Evolutionary conservation across 352 stramenopile species (phyloP), one percentile per base, ranked within the genome.

Genomic region (Elongisporangium senticosum): DNA sequence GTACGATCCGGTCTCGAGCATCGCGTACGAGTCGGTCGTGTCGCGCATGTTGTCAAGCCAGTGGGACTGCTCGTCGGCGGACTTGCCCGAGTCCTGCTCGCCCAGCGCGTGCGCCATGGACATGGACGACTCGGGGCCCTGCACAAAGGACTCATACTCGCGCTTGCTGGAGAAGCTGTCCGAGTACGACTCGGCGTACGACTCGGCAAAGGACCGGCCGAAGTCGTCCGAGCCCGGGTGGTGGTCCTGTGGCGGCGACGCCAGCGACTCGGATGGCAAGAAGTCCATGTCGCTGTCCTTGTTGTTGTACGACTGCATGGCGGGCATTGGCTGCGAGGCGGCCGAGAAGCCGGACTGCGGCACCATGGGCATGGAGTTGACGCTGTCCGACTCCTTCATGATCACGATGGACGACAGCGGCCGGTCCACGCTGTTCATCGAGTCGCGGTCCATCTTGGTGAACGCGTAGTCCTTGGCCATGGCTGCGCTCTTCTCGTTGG

Each of bases 1-100:
- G 63, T 81, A 91, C 28, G 79, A 83, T n/a, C 71, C 75, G 37
- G 79, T 83, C 65, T 90, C 79, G 58, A 92, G 70, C 82, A 92
- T 92, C 8, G 79, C 82, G 68, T 92, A 92, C 69, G 76, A 88
- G 72, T 92, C 82, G 62, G 83, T 83, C 0, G 82, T 92, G 64
- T 80, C 82, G n/a, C 82, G 82, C 77, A 89, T 89, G 19, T 85
- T 74, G 58, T 86, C 75, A 56, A 79, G 65, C 82, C 82, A 91
- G 72, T 91, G 79, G 22, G 68, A 79, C 23, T 72, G 56, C 13
- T 75, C 64, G 28, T 68, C 73, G 51, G 53, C 55, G 52, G 51
- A 20, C 57, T 69, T 57, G 43, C 66, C 51, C 8, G 23, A 37
- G 14, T 69, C 63, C 39, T 68, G 23, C 4, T 40, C 54, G 26